A percentile compares a stretch with the other conserved stretches of the same genome.
Conservation (phyloP, 805 yeast species). For the Groenewaldozyma tartarivorans region DNA sequence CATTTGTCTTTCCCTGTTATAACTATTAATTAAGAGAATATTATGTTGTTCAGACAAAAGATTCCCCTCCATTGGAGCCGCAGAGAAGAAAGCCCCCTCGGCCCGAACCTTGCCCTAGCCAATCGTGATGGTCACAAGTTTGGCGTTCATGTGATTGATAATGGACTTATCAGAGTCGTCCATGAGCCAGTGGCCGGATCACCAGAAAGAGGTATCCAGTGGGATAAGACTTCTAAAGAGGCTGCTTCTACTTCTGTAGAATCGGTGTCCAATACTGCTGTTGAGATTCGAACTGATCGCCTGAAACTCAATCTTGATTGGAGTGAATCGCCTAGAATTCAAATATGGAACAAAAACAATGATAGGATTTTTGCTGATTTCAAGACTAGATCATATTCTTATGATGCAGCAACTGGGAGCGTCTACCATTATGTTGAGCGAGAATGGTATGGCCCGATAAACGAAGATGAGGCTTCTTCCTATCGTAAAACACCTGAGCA, state of each 20-base stretch:
- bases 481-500: conserved; percentile 6
- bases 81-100: background rate
- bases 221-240: no score
- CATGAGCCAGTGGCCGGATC: conserved; percentile 2
- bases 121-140: conserved; percentile 3
- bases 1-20: no score
- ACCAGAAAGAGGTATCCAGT: background rate
- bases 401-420: conserved; percentile 8
- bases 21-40: no score
- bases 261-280: background rate
- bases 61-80: background rate
- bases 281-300: background rate
- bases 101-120: background rate
- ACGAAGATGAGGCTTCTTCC: conserved; percentile 8
- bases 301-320: conserved; percentile 2
- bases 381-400: conserved; percentile 4
- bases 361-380: conserved; percentile 3
- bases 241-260: background rate
- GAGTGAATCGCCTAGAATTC: conserved; percentile 3
- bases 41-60: conserved; percentile 1
- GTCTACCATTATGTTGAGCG: conserved; percentile 8
- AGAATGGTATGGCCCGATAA: conserved; percentile 6
- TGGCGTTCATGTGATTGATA: conserved; percentile 4
- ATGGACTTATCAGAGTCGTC: conserved; percentile 7
- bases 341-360: conserved; percentile 2